A percentile compares a stretch with the other conserved stretches of the same genome.
Evolutionary conservation across 176 grass and related monocot species (phyloP).

Genomic region (Musa troglodytarum): DNA sequence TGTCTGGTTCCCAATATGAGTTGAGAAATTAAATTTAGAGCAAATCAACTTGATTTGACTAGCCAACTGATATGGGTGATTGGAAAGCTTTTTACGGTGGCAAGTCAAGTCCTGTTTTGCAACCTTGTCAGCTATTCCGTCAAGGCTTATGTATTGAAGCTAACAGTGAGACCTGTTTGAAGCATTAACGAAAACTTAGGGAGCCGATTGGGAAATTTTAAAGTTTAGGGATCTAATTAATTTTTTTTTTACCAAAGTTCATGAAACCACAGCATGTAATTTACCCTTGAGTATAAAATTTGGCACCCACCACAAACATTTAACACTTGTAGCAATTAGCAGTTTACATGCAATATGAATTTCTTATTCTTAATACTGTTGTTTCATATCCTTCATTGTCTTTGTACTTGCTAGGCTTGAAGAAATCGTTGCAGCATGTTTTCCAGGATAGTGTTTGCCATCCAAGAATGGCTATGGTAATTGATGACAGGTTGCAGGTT

Average conservation of each 20-base stretch:
- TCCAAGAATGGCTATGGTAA: conserved; percentile 99
- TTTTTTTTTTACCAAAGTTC: not conserved
- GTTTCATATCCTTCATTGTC: conserved; percentile 1
- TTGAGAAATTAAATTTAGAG: not conserved
- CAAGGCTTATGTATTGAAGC: not conserved
- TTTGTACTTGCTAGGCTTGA: conserved; percentile 37
- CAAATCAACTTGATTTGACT: not conserved
- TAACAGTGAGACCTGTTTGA: not conserved
- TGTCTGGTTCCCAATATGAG: not conserved
- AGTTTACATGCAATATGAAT: not conserved
- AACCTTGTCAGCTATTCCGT: not conserved
- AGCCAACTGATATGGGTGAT: not conserved
- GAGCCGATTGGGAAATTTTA: not conserved
- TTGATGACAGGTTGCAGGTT: conserved; percentile 86
- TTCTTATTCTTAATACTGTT: not conserved
- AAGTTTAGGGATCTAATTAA: not conserved
- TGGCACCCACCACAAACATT: no score
- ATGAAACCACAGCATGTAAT: not conserved
- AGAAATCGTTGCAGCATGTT: conserved; percentile 81
- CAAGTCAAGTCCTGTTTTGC: not conserved
- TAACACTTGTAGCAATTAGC: not conserved
- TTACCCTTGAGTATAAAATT: no score
- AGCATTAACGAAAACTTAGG: not conserved
- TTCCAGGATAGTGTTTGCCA: conserved; percentile 72
- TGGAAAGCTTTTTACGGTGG: not conserved